Evolutionary conservation across 2,329 filamentous ascomycete species (phyloP), one percentile per base, ranked within the genome.

Genomic region (Aspergillus udagawae): DNA sequence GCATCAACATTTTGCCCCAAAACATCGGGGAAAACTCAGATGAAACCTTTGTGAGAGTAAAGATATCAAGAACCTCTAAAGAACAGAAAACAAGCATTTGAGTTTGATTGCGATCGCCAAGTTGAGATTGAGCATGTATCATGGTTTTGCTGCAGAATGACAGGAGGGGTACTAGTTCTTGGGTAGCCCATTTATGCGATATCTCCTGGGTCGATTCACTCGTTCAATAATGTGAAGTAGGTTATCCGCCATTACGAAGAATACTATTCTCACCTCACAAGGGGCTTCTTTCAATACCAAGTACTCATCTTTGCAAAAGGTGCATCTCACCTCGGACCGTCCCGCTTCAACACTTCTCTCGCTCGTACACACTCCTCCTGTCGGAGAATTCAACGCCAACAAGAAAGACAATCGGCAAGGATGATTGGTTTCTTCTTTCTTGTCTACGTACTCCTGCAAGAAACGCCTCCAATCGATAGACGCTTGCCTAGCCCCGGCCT

Each of bases 1-100:
- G 54, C 54, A 55, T 55, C 54, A 29, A 48, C 49, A 52, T 55
- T 55, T 48, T 44, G 12, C 29, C 29, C 6, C 32, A 6, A 38
- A 14, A 7, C 14, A 38, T 17, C 32, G 32, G 5, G 12, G 32
- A 17, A 17, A 7, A 17, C 32, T 38, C 32, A 17, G 5, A 35
- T 1, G 32, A 17, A 17, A 35, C 32, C 6, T 7, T 35, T 1
- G 32, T 35, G 32, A 38, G 32, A 38, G 5, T 3, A 7, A 38
- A 17, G 32, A 38, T 3, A 17, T 38, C 14, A 7, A 3, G 32
- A 38, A 38, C 3, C 14, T 17, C 32, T 38, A 17, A 3, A 38
- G 32, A 38, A 38, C 14, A 17, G 32, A 38, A 17, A 14, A 38
- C 32, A 38, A 38, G 32, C 32, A 38, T 38, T 38, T 38, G 32